These are phyloP conservation scores for Lithohypha guttulata DNA, from an alignment of 2,329 filamentous ascomycete species.

Conservation along the genomic window DNA sequence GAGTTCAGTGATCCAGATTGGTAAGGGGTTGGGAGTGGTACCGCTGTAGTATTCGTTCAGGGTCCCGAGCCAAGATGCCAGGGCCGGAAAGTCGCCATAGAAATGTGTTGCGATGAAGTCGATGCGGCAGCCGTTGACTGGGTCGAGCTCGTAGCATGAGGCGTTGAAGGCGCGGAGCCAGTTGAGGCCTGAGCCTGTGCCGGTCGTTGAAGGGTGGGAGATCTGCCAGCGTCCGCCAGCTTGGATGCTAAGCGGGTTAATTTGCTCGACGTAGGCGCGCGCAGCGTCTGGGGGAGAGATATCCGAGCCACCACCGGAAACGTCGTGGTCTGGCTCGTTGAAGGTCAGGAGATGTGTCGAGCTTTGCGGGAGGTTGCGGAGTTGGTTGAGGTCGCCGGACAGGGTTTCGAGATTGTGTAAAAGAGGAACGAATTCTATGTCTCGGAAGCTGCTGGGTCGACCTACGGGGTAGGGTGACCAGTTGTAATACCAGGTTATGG, in stretches of 20 bases:
- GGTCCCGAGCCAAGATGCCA: slow-evolving; percentile 29
- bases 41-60: slow-evolving; percentile 35
- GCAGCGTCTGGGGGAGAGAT: slow-evolving; percentile 53
- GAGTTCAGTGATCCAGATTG: slow-evolving; percentile 71
- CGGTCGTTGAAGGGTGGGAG: slow-evolving; percentile 61
- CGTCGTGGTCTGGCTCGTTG: slow-evolving; percentile 63
- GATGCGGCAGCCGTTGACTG: slow-evolving; percentile 40
- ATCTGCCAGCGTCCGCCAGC: slow-evolving; percentile 49
- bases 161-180: slow-evolving; percentile 55
- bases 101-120: slow-evolving; percentile 44
- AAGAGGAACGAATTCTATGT: slow-evolving; percentile 71
- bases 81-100: slow-evolving; percentile 32
- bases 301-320: slow-evolving; percentile 49
- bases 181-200: slow-evolving; percentile 45
- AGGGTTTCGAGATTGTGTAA: slow-evolving; percentile 52
- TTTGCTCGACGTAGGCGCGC: slow-evolving; percentile 56
- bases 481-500: slow-evolving; percentile 79
- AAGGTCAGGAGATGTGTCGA: slow-evolving; percentile 60
- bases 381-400: slow-evolving; percentile 48
- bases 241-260: slow-evolving; percentile 52
- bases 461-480: slow-evolving; percentile 50
- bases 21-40: slow-evolving; percentile 26
- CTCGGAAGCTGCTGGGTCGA: slow-evolving; percentile 30
- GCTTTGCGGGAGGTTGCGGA: slow-evolving; percentile 50
- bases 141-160: slow-evolving; percentile 34